These are phyloP conservation scores for Alternaria longipes DNA, from an alignment of 2,329 filamentous ascomycete genomes.

Conservation along the genomic window DNA sequence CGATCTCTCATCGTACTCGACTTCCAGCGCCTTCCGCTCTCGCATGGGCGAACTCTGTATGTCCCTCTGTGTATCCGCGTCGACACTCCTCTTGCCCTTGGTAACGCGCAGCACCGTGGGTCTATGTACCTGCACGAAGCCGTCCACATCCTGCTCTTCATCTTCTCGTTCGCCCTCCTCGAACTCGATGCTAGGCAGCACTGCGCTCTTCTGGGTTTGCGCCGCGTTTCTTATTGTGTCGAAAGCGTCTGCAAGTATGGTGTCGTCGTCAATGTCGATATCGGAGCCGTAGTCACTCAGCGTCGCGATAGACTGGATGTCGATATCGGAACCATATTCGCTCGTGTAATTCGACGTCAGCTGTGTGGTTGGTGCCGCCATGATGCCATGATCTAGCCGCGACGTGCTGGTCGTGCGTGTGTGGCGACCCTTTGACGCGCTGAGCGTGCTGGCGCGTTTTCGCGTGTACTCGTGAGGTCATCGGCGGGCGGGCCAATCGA, in stretches of 20 bases:
- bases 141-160: constrained; percentile 42
- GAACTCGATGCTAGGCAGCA: constrained; percentile 35
- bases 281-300: constrained; percentile 72
- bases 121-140: constrained; percentile 58
- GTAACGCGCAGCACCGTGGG: constrained; percentile 32
- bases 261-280: constrained; percentile 68
- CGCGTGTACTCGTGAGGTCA: constrained; percentile 30
- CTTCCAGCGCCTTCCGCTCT: constrained; percentile 48
- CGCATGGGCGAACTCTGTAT: constrained; percentile 32
- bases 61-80: constrained; percentile 5
- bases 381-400: constrained; percentile 34
- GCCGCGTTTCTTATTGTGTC: constrained; percentile 17
- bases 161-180: constrained; percentile 32
- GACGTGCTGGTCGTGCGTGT: constrained; percentile 11
- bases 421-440: constrained; percentile 23
- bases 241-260: constrained; percentile 37
- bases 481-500: constrained; percentile 11
- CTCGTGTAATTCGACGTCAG: constrained; percentile 45
- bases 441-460: constrained; percentile 19
- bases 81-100: constrained; percentile 11
- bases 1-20: constrained; percentile 54
- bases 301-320: constrained; percentile 53
- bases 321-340: constrained; percentile 72
- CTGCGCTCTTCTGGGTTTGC: constrained; percentile 12
- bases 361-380: constrained; percentile 30